Evolutionary conservation across 1,284 basidiomycete species (phyloP).

Genomic region (Ganoderma multipileum): DNA sequence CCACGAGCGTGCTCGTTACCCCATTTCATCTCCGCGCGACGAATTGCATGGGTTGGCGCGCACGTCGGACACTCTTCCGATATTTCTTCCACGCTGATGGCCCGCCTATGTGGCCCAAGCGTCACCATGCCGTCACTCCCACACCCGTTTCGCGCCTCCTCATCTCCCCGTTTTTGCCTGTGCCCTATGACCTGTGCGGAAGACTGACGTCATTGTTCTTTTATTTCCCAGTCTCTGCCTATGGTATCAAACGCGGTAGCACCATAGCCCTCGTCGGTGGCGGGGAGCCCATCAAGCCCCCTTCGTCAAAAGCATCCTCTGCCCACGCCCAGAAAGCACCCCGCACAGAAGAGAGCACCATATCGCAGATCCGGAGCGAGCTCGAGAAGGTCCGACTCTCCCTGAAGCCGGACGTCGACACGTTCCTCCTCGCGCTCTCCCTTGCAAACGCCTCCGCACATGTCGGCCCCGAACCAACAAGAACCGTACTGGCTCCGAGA

Average conservation of each 20-base stretch:
- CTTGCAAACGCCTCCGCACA: constrained; percentile 28
- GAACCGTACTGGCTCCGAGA: constrained; percentile 22
- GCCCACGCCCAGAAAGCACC: constrained; percentile 33
- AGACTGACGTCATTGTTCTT: constrained; percentile 25
- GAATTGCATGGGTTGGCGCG: constrained; percentile 14
- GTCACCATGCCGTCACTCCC: constrained; percentile 25
- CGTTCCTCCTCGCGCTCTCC: constrained; percentile 54
- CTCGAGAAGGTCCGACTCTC: constrained; percentile 58
- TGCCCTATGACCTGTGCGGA: constrained; percentile 16
- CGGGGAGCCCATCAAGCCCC: constrained; percentile 36
- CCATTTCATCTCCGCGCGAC: constrained; percentile 25
- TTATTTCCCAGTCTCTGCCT: constrained; percentile 62
- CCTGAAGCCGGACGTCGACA: constrained; percentile 60
- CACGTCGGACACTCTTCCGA: constrained; percentile 23
- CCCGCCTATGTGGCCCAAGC: constrained; percentile 16
- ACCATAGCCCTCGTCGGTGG: constrained; percentile 68
- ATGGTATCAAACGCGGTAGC: constrained; percentile 65
- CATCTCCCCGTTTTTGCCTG: neutral
- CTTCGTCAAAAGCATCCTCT: constrained; percentile 35
- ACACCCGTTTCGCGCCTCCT: constrained; percentile 6
- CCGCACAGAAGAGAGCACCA: constrained; percentile 58
- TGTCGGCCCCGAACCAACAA: constrained; percentile 14
- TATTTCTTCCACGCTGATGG: constrained; percentile 18
- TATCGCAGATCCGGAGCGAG: constrained; percentile 65
- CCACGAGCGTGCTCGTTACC: constrained; percentile 13